Evolutionary conservation across 441 rosid species (phyloP).

Genomic region (Adansonia gregorii): DNA sequence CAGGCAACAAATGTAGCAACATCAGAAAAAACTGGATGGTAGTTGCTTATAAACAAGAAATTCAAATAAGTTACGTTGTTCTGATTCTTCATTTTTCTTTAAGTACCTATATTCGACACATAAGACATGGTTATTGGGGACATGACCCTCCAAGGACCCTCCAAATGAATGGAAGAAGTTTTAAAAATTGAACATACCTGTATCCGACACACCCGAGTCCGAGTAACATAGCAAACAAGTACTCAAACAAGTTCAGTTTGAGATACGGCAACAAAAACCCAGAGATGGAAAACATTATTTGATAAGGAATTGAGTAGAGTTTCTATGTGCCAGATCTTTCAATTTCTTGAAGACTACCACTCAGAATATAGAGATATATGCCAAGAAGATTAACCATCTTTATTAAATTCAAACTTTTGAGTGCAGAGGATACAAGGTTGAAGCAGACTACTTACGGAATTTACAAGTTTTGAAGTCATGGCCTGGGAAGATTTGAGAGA

Average conservation of each 20-base stretch:
- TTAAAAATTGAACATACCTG: too few species aligned
- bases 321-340: not conserved
- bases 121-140: too few species aligned
- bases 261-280: not conserved
- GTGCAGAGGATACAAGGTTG: not conserved
- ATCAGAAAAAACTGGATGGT: not conserved
- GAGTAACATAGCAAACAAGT: too few species aligned
- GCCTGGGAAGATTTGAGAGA: conserved; percentile 83
- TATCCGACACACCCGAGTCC: too few species aligned
- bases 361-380: not conserved
- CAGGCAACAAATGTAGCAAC: conserved; percentile 25
- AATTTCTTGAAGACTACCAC: conserved; percentile 1
- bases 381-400: not conserved
- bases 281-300: not conserved
- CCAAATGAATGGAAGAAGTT: too few species aligned
- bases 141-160: too few species aligned
- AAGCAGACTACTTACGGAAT: conserved; percentile 73
- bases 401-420: not conserved
- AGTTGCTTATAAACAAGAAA: not conserved
- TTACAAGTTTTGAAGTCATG: conserved; percentile 83
- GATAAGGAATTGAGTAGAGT: not conserved
- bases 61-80: not conserved
- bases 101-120: too few species aligned
- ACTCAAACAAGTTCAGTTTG: not conserved
- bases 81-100: too few species aligned